Evolutionary conservation across 805 yeast genomes (phyloP).

Genomic region (Wickerhamomyces tratensis): DNA sequence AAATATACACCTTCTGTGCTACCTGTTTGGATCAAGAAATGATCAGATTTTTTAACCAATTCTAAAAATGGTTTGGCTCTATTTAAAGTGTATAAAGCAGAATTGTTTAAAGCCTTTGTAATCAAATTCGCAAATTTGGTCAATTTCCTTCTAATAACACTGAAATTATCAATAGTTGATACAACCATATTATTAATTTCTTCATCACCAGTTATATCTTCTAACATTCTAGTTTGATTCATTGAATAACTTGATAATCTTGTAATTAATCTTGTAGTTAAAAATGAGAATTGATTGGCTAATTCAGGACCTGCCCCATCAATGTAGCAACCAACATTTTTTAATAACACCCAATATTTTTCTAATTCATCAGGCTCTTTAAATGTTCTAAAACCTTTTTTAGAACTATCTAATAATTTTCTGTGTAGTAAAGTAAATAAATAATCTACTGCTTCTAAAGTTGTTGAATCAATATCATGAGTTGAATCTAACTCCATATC

Average conservation of each 20-base stretch:
- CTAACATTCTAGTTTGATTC: constrained; percentile 62
- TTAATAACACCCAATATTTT: constrained; percentile 69
- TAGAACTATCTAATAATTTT: constrained; percentile 71
- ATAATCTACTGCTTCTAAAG: constrained; percentile 65
- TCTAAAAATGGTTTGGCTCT: constrained; percentile 44
- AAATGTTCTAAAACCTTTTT: constrained; percentile 66
- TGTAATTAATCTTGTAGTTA: constrained; percentile 59
- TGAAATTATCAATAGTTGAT: constrained; percentile 59
- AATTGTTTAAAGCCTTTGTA: constrained; percentile 63
- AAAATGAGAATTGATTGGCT: constrained; percentile 61
- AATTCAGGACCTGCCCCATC: constrained; percentile 76
- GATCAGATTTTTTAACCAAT: constrained; percentile 53
- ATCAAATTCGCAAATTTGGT: constrained; percentile 66
- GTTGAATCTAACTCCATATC: constrained; percentile 56
- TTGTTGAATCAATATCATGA: constrained; percentile 51
- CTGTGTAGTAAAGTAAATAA: constrained; percentile 62
- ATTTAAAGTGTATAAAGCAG: constrained; percentile 50
- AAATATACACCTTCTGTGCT: constrained; percentile 67
- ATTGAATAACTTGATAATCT: constrained; percentile 63
- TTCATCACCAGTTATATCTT: constrained; percentile 24
- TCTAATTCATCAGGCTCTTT: constrained; percentile 89
- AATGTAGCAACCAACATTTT: constrained; percentile 65
- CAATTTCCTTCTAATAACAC: constrained; percentile 71
- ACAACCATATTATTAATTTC: constrained; percentile 33
- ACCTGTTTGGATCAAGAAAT: constrained; percentile 70